Conservation (phyloP, 2,329 filamentous ascomycete genomes). For the Fusarium hainanense region DNA sequence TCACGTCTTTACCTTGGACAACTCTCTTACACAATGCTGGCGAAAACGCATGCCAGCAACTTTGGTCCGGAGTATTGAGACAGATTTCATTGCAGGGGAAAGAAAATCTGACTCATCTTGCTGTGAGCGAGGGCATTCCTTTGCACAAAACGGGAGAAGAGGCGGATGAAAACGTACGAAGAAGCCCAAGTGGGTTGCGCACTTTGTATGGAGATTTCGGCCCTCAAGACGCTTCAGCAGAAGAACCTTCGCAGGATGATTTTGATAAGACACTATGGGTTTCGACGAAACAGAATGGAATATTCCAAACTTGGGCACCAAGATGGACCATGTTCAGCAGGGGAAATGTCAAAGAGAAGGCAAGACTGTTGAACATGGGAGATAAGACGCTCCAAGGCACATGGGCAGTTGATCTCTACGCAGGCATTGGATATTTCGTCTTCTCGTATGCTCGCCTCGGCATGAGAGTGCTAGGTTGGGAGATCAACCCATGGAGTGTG, state of each 20-base stretch:
- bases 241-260: slow-evolving; percentile 58
- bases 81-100: slow-evolving; percentile 58
- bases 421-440: slow-evolving; percentile 93
- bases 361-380: slow-evolving; percentile 71
- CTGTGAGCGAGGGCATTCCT: slow-evolving; percentile 71
- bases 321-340: slow-evolving; percentile 94
- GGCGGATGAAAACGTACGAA: slow-evolving; percentile 72
- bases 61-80: slow-evolving; percentile 64
- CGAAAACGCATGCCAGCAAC: slow-evolving; percentile 41
- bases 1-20: slow-evolving; percentile 57
- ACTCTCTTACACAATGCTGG: slow-evolving; percentile 48
- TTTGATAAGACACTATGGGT: slow-evolving; percentile 82
- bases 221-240: slow-evolving; percentile 47
- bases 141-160: slow-evolving; percentile 49
- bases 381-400: slow-evolving; percentile 31
- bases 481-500: slow-evolving; percentile 88
- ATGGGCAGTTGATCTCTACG: slow-evolving; percentile 84
- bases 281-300: slow-evolving; percentile 79
- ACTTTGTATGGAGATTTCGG: slow-evolving; percentile 83
- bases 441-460: slow-evolving; percentile 83
- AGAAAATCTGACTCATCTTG: slow-evolving; percentile 64
- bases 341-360: slow-evolving; percentile 91
- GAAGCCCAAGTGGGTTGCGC: slow-evolving; percentile 76
- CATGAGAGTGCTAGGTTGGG: slow-evolving; percentile 83
- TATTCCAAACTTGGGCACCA: slow-evolving; percentile 88